Percentiles rank a stretch among this genome's conserved stretches.
Evolutionary conservation across 371 early-diverging fungal species (phyloP).

Genomic region (Lichtheimia ornata): DNA sequence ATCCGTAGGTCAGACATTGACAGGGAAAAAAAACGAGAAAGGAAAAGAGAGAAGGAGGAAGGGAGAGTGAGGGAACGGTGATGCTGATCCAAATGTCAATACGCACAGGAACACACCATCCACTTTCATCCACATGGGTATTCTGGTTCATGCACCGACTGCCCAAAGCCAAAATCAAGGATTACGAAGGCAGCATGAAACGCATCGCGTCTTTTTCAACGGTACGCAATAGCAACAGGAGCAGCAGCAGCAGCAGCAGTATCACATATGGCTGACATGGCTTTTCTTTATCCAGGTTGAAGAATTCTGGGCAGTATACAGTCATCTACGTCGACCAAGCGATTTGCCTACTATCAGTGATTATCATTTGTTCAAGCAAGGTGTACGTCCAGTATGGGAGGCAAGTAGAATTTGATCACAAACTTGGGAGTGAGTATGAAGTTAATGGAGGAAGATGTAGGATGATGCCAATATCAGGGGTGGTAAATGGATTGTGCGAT

Average conservation of each 20-base stretch:
- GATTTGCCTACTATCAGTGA: conserved; percentile 92
- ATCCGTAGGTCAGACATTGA: background rate
- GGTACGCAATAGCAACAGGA: conserved; percentile 37
- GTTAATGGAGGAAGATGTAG: conserved; percentile 19
- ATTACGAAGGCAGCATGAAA: conserved; percentile 89
- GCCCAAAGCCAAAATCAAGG: conserved; percentile 82
- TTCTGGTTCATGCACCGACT: conserved; percentile 92
- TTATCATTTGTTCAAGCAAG: conserved; percentile 93
- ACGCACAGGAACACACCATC: conserved; percentile 30
- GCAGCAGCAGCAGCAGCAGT: no score
- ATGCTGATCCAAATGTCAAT: background rate
- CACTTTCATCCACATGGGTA: conserved; percentile 72
- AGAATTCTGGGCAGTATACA: conserved; percentile 93
- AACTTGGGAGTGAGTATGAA: background rate
- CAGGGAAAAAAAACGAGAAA: background rate
- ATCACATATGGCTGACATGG: no score
- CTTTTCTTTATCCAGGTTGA: conserved; percentile 60
- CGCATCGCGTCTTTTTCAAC: conserved; percentile 82
- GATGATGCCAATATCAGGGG: conserved; percentile 90
- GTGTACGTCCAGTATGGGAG: conserved; percentile 98
- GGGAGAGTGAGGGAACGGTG: background rate
- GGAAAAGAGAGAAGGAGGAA: background rate
- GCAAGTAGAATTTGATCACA: conserved; percentile 30
- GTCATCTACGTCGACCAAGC: conserved; percentile 81
- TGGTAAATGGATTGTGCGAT: conserved; percentile 97